Evolutionary conservation across 1,284 basidiomycete genomes (phyloP).

Genomic region (Puccinia horiana): DNA sequence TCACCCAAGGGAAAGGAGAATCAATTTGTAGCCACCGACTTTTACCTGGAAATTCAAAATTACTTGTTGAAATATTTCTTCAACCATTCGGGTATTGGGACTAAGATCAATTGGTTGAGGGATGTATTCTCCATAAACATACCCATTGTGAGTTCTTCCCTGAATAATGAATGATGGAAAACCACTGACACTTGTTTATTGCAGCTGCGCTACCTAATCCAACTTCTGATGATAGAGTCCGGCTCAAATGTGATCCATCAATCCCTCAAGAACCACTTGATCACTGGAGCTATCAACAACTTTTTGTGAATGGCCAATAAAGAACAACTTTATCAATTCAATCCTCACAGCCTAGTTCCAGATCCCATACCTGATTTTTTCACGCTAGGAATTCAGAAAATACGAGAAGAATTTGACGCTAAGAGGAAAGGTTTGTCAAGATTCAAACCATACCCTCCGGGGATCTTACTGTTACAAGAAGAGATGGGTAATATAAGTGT

Average conservation of each 20-base stretch:
- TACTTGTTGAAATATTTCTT: background rate
- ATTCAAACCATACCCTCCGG: background rate
- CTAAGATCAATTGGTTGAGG: no score
- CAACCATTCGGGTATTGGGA: no score
- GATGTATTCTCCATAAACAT: no score
- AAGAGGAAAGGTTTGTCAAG: background rate
- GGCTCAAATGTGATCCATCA: no score
- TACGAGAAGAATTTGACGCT: no score
- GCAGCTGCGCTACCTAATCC: background rate
- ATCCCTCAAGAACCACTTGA: no score
- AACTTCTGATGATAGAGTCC: no score
- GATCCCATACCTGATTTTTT: no score
- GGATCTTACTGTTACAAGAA: background rate
- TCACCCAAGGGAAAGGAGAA: background rate
- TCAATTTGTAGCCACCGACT: slow-evolving; percentile 12
- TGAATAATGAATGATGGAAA: background rate
- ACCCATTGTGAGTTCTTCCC: background rate
- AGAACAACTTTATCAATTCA: background rate
- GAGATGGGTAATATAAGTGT: no score
- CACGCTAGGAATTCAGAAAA: no score
- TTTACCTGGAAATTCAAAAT: background rate
- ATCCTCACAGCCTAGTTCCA: background rate
- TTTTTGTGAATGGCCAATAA: no score
- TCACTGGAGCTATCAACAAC: no score
- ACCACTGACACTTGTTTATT: background rate